phyloP scores from a whole-genome alignment of 2,329 filamentous ascomycete species.

The Sphaerulina populicola region DNA sequence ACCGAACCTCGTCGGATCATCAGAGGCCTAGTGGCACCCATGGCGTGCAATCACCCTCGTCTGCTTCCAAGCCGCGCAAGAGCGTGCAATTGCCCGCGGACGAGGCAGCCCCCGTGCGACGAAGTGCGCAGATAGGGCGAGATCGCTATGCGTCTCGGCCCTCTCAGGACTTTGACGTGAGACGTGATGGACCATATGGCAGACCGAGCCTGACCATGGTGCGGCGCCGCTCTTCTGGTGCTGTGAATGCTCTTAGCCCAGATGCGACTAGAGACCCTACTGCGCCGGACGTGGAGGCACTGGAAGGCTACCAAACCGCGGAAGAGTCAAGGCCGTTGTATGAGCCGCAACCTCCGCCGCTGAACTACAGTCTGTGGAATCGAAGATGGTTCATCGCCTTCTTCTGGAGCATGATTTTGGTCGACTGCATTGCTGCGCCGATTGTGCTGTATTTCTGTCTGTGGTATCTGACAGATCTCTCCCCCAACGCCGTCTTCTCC shows the following conservation, averaged over 20 bases:
- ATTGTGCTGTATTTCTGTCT: constrained; percentile 53
- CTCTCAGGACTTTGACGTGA: constrained; percentile 28
- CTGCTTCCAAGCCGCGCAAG: constrained; percentile 28
- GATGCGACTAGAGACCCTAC: constrained; percentile 2
- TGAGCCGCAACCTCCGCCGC: constrained; percentile 40
- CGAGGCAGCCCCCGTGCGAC: constrained; percentile 2
- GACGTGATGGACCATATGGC: constrained; percentile 30
- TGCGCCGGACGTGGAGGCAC: constrained; percentile 12
- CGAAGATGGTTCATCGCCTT: constrained; percentile 49
- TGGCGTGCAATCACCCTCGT: not conserved
- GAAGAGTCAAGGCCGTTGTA: constrained; percentile 20
- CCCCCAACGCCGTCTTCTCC: constrained; percentile 45
- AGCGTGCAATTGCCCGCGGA: constrained; percentile 33
- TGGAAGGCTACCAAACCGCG: constrained; percentile 8
- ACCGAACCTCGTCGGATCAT: not conserved
- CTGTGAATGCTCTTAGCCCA: not conserved
- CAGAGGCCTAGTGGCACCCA: not conserved
- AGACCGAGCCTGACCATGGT: constrained; percentile 30
- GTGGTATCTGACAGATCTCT: constrained; percentile 49
- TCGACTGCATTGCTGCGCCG: constrained; percentile 53
- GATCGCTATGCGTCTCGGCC: constrained; percentile 12
- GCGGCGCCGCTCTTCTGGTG: constrained; percentile 23
- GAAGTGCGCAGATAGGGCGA: constrained; percentile 19
- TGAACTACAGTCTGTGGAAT: constrained; percentile 49
- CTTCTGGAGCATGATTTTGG: constrained; percentile 53